These are phyloP conservation scores for Diospyros kaki DNA, from an alignment of 148 eudicot species.

Conservation along the genomic window DNA sequence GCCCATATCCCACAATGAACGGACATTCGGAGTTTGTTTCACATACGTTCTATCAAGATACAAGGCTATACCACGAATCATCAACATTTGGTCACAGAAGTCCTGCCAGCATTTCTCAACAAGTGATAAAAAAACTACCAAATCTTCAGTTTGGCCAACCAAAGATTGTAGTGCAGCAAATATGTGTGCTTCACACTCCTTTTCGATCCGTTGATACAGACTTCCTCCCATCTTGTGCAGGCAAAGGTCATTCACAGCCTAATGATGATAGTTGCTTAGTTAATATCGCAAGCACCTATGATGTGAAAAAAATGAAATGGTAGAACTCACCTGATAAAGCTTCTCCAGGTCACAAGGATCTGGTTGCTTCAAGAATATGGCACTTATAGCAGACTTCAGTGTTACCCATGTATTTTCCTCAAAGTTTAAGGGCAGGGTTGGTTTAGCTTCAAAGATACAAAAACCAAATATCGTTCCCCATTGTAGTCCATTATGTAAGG, in stretches of 20 bases:
- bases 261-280: slow-evolving; percentile 9
- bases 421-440: slow-evolving; percentile 70
- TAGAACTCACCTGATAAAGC: slow-evolving; percentile 67
- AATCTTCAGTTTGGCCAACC: slow-evolving; percentile 93
- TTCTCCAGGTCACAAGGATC: slow-evolving; percentile 89
- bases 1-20: slow-evolving; percentile 99
- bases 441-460: slow-evolving; percentile 56
- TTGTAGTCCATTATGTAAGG: neutral
- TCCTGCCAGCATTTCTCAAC: slow-evolving; percentile 98
- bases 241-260: slow-evolving; percentile 96
- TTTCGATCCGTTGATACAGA: slow-evolving; percentile 85
- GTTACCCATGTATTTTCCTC: slow-evolving; percentile 95
- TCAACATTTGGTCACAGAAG: slow-evolving; percentile 93
- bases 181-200: slow-evolving; percentile 82
- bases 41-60: slow-evolving; percentile 95
- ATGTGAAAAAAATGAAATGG: neutral
- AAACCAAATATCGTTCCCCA: slow-evolving; percentile 3
- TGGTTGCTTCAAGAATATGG: slow-evolving; percentile 87
- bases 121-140: slow-evolving; percentile 81
- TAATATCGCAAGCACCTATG: neutral
- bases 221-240: slow-evolving; percentile 89
- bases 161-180: slow-evolving; percentile 62
- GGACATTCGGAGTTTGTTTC: slow-evolving; percentile 77
- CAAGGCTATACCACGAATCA: slow-evolving; percentile 96
- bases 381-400: slow-evolving; percentile 81